Base-by-base conservation (phyloP, 768 basidiomycete species). In the Xerocomus spinulosus region DNA sequence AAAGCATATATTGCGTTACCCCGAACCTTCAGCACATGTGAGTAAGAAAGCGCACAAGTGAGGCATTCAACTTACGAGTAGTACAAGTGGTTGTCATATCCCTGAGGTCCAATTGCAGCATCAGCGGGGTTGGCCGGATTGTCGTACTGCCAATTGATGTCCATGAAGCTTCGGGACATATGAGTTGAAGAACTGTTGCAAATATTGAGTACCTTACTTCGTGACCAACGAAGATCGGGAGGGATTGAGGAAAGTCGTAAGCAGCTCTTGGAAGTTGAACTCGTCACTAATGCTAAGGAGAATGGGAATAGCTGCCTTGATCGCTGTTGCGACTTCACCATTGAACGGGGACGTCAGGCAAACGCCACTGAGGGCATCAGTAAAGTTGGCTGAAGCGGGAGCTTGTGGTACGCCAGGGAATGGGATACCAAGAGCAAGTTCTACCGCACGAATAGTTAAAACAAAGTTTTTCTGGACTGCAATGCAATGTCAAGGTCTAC, bases 61-160 rank as follows among this genome's bases (percentile, higher is more conserved):
- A 40, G 17, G 18, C 29, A 25, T 12, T 17, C 3, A 9, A 66
- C 82, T 60, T 57, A 85, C 80, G 71, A 78, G 58, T 87, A 88
- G 61, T 89, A 91, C 14, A 91, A 60, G 64, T 90, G 88, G 45
- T 87, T 85, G 56, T 91, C 88, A 54, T 90, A 91, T 21, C 68
- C 70, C 55, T 85, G 83, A 12, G 86, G 83, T 1, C 88, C 88
- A 35, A 76, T 74, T 5, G 75, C 74, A 21, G 82, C 86, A 42
- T 80, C 71, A 7, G 82, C 80, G 13, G 88, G 88, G 58, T 91
- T 91, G 5, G 84, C 12, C 15, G 80, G 84, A 63, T 79, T 73
- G 56, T 83, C 74, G 61, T 72, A 64, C 58, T 91, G 88, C 88
- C 88, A 91, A 50, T 78, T 80, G 39, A 85, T 58, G 54, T 91